Conservation (phyloP, 2,329 filamentous ascomycete genomes). For the Aspergillus sp. region DNA sequence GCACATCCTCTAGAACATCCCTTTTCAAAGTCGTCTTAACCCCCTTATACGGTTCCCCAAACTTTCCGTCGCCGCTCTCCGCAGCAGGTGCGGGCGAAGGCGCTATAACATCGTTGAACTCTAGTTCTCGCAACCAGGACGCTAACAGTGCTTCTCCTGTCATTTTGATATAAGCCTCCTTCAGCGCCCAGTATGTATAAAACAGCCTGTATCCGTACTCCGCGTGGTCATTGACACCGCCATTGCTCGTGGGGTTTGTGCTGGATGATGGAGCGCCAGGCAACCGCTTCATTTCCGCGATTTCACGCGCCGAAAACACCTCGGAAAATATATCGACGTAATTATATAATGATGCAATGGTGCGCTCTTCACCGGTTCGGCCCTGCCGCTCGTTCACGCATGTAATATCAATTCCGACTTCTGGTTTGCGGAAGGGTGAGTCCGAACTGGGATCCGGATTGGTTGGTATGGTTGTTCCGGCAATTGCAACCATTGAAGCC, state of each 20-base stretch:
- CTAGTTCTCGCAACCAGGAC: constrained; percentile 59
- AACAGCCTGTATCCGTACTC: constrained; percentile 60
- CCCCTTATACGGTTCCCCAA: constrained; percentile 39
- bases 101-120: constrained; percentile 59
- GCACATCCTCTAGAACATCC: constrained; percentile 50
- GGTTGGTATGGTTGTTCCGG: constrained; percentile 45
- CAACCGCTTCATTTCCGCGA: constrained; percentile 55
- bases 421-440: constrained; percentile 20
- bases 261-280: constrained; percentile 6
- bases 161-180: constrained; percentile 68
- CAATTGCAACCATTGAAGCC: constrained; percentile 60
- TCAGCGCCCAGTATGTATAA: constrained; percentile 65
- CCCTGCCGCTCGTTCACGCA: constrained; percentile 58
- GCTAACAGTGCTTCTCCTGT: constrained; percentile 64
- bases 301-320: constrained; percentile 58
- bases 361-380: constrained; percentile 41
- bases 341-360: constrained; percentile 51
- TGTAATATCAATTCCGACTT: constrained; percentile 63
- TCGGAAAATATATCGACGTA: constrained; percentile 62
- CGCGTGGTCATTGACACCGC: constrained; percentile 33
- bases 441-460: background rate
- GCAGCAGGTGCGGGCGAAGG: constrained; percentile 51
- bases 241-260: background rate
- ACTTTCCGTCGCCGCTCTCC: constrained; percentile 21
- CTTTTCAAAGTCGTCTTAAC: constrained; percentile 54